A percentile compares a stretch with the other conserved stretches of the same genome.
phyloP scores from a whole-genome alignment of 768 basidiomycete species.

The Phallus indusiatus region DNA sequence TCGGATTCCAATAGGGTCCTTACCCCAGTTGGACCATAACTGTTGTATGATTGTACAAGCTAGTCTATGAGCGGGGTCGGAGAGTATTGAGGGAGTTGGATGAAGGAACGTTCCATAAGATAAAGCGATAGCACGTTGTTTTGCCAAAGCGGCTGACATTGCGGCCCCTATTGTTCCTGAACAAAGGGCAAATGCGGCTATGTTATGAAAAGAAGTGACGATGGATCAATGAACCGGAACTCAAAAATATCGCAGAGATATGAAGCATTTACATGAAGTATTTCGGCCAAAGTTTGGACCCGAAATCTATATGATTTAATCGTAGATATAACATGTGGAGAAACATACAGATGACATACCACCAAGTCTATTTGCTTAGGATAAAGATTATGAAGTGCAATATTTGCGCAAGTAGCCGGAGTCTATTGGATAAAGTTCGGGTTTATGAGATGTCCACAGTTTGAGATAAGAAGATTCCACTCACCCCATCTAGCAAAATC shows the following conservation, averaged over 20 bases:
- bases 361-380: slow-evolving; percentile 84
- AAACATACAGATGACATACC: slow-evolving; percentile 33
- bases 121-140: slow-evolving; percentile 69
- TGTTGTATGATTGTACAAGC: slow-evolving; percentile 56
- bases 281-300: slow-evolving; percentile 85
- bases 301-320: slow-evolving; percentile 44
- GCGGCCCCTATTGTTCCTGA: slow-evolving; percentile 93
- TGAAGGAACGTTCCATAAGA: slow-evolving; percentile 76
- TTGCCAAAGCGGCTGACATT: slow-evolving; percentile 65
- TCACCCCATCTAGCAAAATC: slow-evolving; percentile 81
- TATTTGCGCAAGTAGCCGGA: slow-evolving; percentile 86
- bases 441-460: not conserved
- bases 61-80: slow-evolving; percentile 66
- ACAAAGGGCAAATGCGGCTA: slow-evolving; percentile 80
- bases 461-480: slow-evolving; percentile 16
- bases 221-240: not conserved
- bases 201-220: not conserved
- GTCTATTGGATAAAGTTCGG: slow-evolving; percentile 37
- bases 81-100: slow-evolving; percentile 49
- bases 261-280: slow-evolving; percentile 49
- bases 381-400: slow-evolving; percentile 84
- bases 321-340: not conserved
- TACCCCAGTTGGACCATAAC: slow-evolving; percentile 82
- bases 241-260: too few relatives aligned
- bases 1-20: slow-evolving; percentile 47